These are phyloP conservation scores for Cardamine occulta DNA, from an alignment of 345 rosid genomes.

Conservation along the genomic window DNA sequence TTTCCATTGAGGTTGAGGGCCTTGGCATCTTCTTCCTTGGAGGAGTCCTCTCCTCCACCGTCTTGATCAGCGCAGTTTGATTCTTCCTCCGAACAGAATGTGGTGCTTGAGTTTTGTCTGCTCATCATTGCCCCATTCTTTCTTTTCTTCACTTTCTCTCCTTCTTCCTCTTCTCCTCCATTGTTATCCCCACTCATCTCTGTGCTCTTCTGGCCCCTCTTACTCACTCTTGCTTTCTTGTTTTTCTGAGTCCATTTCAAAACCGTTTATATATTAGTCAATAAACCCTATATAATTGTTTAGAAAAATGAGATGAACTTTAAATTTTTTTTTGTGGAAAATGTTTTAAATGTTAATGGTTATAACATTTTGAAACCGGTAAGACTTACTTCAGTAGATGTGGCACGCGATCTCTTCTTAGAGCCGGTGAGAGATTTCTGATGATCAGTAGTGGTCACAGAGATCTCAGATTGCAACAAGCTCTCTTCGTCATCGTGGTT, in stretches of 20 bases:
- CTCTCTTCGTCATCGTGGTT: constrained; percentile 36
- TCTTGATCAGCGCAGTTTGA: constrained; percentile 51
- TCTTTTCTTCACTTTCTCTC: constrained; percentile 32
- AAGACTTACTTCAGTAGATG: constrained; percentile 59
- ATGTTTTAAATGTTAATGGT: background rate
- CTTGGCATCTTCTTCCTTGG: constrained; percentile 44
- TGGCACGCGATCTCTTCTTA: constrained; percentile 60
- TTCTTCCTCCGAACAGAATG: constrained; percentile 67
- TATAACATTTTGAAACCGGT: background rate
- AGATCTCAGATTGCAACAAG: constrained; percentile 42
- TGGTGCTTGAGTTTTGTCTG: constrained; percentile 55
- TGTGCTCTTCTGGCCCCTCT: constrained; percentile 50
- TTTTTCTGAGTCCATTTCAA: constrained; percentile 50
- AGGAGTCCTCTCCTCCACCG: constrained; percentile 42
- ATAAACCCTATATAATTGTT: background rate
- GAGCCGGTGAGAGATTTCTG: constrained; percentile 45
- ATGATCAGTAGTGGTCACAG: constrained; percentile 40
- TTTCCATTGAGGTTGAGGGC: constrained; percentile 64
- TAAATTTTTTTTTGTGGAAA: background rate
- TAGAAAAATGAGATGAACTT: background rate
- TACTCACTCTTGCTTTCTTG: constrained; percentile 51
- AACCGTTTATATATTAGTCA: constrained; percentile 19
- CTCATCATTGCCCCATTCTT: constrained; percentile 42
- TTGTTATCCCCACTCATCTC: constrained; percentile 49
- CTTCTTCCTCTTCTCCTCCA: constrained; percentile 41